These are phyloP conservation scores for Claviceps paspali DNA, from an alignment of 2,329 filamentous ascomycete genomes.

Conservation along the genomic window DNA sequence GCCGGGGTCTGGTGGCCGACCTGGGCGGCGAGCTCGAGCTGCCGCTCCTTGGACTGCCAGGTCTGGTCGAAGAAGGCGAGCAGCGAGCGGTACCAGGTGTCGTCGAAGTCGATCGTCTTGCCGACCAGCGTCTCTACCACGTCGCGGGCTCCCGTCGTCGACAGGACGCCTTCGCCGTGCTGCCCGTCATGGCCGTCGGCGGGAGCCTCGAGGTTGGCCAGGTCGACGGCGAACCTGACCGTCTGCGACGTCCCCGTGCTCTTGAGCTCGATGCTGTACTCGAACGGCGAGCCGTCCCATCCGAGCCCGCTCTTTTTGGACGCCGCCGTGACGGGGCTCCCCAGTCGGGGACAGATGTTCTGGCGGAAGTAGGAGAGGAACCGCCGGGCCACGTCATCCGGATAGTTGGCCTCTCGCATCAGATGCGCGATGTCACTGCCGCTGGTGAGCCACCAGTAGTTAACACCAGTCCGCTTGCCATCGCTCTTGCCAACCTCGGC, in stretches of 20 bases:
- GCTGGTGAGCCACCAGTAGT: slow-evolving; percentile 1
- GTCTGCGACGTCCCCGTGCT: not conserved
- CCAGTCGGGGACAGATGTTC: not conserved
- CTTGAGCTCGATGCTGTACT: not conserved
- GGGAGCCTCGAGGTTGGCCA: not conserved
- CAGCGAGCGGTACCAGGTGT: slow-evolving; percentile 1
- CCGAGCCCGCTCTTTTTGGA: not conserved
- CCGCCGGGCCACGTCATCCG: not conserved
- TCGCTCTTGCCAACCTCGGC: not conserved
- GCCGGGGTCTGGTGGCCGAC: not conserved
- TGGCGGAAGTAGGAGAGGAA: not conserved
- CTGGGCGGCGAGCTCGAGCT: not conserved
- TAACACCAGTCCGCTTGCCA: not conserved
- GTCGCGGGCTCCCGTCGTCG: not conserved
- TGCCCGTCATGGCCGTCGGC: not conserved
- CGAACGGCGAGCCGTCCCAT: not conserved
- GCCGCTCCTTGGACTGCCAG: not conserved
- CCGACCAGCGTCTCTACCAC: not conserved
- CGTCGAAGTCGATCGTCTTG: not conserved
- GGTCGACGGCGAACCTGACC: not conserved
- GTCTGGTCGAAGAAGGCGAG: not conserved
- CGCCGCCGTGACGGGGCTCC: not conserved
- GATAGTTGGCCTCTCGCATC: not conserved
- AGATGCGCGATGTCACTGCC: not conserved
- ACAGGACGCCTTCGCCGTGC: not conserved